Conservation (phyloP, 2,329 filamentous ascomycete species). For the Talaromyces albobiverticillius region DNA sequence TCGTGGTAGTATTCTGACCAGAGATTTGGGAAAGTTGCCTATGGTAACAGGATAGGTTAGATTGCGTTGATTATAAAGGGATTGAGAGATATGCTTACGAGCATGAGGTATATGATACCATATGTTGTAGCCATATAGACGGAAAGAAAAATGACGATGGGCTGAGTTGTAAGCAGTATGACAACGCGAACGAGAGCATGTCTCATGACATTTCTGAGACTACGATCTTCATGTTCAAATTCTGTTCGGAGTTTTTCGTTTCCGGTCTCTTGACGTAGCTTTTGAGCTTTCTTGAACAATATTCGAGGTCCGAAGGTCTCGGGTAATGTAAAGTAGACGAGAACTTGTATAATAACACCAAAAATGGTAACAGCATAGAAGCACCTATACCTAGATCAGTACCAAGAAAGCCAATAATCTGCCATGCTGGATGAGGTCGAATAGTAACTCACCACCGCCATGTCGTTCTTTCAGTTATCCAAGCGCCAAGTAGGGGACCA, state of each 20-base stretch:
- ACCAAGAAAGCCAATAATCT: no score
- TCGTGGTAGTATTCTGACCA: background rate
- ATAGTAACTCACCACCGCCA: background rate
- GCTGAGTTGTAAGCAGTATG: background rate
- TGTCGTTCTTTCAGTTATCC: background rate
- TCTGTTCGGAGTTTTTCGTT: background rate
- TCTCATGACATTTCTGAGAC: background rate
- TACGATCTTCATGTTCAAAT: background rate
- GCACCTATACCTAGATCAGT: background rate
- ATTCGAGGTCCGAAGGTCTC: slow-evolving; percentile 63
- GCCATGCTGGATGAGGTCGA: background rate
- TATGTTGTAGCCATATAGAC: background rate
- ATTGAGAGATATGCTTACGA: background rate
- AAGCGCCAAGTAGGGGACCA: background rate
- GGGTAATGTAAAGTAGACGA: slow-evolving; percentile 32
- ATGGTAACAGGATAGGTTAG: background rate
- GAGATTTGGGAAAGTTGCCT: background rate
- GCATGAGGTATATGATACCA: background rate
- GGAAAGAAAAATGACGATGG: background rate
- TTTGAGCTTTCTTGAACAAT: slow-evolving; percentile 55
- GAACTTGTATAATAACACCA: background rate
- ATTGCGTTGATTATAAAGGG: background rate
- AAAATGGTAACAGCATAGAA: background rate
- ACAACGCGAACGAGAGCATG: background rate
- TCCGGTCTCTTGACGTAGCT: slow-evolving; percentile 57